These are phyloP conservation scores for Paramyrothecium roridum DNA, from an alignment of 2,329 filamentous ascomycete species.

Conservation along the genomic window DNA sequence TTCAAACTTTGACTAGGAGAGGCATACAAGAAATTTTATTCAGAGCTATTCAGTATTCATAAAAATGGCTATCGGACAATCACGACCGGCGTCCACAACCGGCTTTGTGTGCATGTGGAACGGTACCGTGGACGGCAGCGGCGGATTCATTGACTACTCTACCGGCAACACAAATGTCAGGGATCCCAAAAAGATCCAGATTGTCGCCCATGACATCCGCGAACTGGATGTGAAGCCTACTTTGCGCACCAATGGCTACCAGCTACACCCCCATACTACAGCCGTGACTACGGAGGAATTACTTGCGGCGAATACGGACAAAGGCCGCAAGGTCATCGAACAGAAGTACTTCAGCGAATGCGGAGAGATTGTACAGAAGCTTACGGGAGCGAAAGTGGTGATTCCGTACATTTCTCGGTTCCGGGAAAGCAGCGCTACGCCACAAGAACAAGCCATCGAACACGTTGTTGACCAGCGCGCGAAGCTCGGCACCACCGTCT, in stretches of 20 bases:
- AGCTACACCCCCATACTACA: not conserved
- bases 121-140: not conserved
- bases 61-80: not conserved
- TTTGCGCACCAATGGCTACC: not conserved
- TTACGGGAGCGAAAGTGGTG: not conserved
- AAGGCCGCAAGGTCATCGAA: conserved; percentile 1
- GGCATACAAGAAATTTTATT: too few species aligned
- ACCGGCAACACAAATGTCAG: conserved; percentile 1
- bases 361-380: not conserved
- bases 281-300: not conserved
- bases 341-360: not conserved
- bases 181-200: not conserved
- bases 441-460: not conserved
- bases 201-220: not conserved
- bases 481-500: not conserved
- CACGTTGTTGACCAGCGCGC: not conserved
- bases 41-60: not conserved
- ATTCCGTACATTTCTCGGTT: not conserved
- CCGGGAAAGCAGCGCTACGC: not conserved
- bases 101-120: conserved; percentile 1
- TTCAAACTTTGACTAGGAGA: too few species aligned
- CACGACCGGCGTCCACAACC: not conserved
- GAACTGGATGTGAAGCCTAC: not conserved
- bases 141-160: not conserved
- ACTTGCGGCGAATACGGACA: not conserved